Base-by-base conservation (phyloP, 176 grass and related monocot genomes). In the Oryza meyeriana region DNA sequence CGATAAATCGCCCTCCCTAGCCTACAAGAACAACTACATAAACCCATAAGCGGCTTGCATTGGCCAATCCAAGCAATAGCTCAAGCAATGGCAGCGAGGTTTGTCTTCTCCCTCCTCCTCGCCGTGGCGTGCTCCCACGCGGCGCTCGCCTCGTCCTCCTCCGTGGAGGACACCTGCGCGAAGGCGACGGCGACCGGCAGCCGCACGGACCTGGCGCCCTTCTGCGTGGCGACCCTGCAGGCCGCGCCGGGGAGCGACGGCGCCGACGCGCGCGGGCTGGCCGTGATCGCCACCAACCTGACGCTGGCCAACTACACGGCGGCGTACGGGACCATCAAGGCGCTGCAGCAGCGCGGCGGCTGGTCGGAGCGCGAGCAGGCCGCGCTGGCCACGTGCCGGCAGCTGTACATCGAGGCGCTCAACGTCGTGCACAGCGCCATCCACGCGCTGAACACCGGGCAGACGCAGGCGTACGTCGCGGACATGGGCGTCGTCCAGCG, bases 221-320 rank as follows among this genome's bases (percentile, higher is more conserved):
- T 85, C 77, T 89, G 87, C 82, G 87, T 85, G 41, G 24, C 87
- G 20, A 39, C 77, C 48, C 82, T 89, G 10, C 58, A 77, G 55
- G 77, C 57, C 55, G 82, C 57, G 26, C 82, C 87, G 0, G 71
- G 82, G 41, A 89, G 87, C 78, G 64, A 1, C 26, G n/a, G 25
- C 41, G 82, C 87, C 71, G 82, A 89, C 64, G 42, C 77, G 64
- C 72, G 16, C 64, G 82, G 78, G 10, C 82, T 89, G 32, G 82
- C 87, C 10, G 64, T 65, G 32, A 77, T 85, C 77, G 77, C 82
- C 77, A 89, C 87, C 41, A 89, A 85, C 71, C 82, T 85, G 71
- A 89, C 87, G 52, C 87, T 89, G 64, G 87, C 77, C 40, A 89
- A 85, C 77, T 85, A 85, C 87, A 89, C 87, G 57, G 82, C 41